Conservation (phyloP, 805 yeast genomes). For the Schwanniomyces occidentalis region DNA sequence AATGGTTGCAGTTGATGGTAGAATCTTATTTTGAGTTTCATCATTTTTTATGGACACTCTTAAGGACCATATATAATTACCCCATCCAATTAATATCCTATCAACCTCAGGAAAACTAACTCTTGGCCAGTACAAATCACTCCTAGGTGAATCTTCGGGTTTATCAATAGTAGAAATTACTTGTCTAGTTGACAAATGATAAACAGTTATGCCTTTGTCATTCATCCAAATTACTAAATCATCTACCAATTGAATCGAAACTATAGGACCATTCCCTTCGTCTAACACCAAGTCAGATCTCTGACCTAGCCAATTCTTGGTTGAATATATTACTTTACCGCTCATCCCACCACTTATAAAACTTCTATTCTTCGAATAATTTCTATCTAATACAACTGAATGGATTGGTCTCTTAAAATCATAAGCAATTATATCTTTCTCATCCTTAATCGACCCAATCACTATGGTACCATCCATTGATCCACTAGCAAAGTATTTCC, state of each 20-base stretch:
- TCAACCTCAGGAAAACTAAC: slow-evolving; percentile 65
- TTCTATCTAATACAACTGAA: slow-evolving; percentile 76
- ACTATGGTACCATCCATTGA: slow-evolving; percentile 94
- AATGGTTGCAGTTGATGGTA: slow-evolving; percentile 57
- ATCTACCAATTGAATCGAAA: slow-evolving; percentile 61
- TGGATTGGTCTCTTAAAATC: slow-evolving; percentile 89
- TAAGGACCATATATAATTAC: slow-evolving; percentile 69
- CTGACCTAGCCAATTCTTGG: slow-evolving; percentile 84
- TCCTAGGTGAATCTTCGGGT: slow-evolving; percentile 57
- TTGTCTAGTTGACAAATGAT: slow-evolving; percentile 53
- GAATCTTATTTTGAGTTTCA: slow-evolving; percentile 30
- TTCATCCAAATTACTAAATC: slow-evolving; percentile 80
- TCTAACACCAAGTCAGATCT: slow-evolving; percentile 68
- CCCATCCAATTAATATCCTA: slow-evolving; percentile 81
- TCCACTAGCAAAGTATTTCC: slow-evolving; percentile 76
- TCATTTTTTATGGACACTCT: slow-evolving; percentile 38
- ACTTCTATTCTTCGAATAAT: slow-evolving; percentile 59
- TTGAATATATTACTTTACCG: slow-evolving; percentile 74
- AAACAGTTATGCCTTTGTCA: slow-evolving; percentile 73
- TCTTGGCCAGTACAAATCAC: slow-evolving; percentile 85
- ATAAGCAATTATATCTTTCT: slow-evolving; percentile 64
- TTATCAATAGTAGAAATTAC: slow-evolving; percentile 53
- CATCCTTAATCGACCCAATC: slow-evolving; percentile 66
- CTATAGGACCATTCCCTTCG: slow-evolving; percentile 66
- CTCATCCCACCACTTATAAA: slow-evolving; percentile 90